phyloP scores from a whole-genome alignment of 257 asterid species.

The Coffea eugenioides region DNA sequence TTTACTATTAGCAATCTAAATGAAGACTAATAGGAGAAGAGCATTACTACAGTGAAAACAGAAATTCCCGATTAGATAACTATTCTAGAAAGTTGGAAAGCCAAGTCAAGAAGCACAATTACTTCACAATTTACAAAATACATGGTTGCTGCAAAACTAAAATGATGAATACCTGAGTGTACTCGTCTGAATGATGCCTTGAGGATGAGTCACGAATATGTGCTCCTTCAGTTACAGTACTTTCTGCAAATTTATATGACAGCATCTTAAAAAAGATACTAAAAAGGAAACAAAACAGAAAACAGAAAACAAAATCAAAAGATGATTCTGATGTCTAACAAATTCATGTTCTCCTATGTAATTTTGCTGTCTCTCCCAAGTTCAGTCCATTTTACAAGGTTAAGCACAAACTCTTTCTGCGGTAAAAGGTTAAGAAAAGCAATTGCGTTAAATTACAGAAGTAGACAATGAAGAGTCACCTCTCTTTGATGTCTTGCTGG shows the following conservation, averaged over 20 bases:
- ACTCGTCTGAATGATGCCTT: constrained; percentile 37
- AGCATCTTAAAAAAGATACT: neutral
- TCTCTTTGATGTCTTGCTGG: constrained; percentile 41
- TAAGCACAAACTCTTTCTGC: too few species aligned
- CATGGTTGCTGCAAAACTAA: neutral
- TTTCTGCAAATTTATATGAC: constrained; percentile 42
- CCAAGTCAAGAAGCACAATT: neutral
- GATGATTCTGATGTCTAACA: neutral
- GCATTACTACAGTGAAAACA: neutral
- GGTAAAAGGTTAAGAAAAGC: too few species aligned
- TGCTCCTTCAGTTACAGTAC: constrained; percentile 49
- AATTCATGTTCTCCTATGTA: neutral
- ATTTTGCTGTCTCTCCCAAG: too few species aligned
- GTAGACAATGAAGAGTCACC: constrained; percentile 34
- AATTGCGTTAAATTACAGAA: neutral
- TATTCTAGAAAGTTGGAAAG: neutral
- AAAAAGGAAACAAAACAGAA: neutral
- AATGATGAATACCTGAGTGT: constrained; percentile 35
- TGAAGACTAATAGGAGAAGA: too few species aligned
- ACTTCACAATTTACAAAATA: neutral
- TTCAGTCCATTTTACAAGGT: too few species aligned
- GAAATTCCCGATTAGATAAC: neutral
- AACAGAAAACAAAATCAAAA: neutral
- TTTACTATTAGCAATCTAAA: too few species aligned
- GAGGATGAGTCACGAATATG: constrained; percentile 26